A percentile compares a stretch with the other conserved stretches of the same genome.
phyloP scores from a whole-genome alignment of 2,329 filamentous ascomycete genomes.

The Colletotrichum sidae region DNA sequence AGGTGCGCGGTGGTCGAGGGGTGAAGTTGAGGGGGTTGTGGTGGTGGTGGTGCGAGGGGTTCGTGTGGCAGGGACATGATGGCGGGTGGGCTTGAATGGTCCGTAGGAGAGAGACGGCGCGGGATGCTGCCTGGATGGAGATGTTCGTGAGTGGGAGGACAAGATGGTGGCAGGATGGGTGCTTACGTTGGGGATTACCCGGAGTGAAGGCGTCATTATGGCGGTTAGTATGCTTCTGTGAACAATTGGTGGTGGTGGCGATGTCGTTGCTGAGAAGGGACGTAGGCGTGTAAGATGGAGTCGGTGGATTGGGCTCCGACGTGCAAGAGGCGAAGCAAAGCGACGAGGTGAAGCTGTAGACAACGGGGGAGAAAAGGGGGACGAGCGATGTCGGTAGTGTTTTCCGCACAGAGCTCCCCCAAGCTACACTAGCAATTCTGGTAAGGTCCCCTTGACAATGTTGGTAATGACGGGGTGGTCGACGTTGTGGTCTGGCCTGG shows the following conservation, averaged over 20 bases:
- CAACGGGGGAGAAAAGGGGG: background rate
- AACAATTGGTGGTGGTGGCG: background rate
- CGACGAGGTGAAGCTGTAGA: conserved; percentile 9
- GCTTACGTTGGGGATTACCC: conserved; percentile 44
- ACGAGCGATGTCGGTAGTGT: conserved; percentile 33
- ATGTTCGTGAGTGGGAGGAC: background rate
- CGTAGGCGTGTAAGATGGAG: background rate
- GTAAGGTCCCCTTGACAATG: conserved; percentile 16
- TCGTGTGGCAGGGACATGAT: conserved; percentile 91
- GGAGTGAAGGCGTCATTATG: conserved; percentile 40
- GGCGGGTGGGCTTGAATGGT: conserved; percentile 93
- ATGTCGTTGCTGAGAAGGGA: background rate
- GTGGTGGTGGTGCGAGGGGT: conserved; percentile 81
- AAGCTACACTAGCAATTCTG: background rate
- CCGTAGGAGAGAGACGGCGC: conserved; percentile 79
- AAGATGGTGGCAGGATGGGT: background rate
- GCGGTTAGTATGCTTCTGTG: background rate
- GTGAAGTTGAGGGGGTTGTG: conserved; percentile 69
- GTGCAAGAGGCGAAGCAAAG: conserved; percentile 7
- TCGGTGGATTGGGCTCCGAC: background rate
- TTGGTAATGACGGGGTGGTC: conserved; percentile 6
- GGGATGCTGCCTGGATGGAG: conserved; percentile 63
- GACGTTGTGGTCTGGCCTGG: conserved; percentile 1
- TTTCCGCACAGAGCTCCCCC: conserved; percentile 31
- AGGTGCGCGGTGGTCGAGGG: conserved; percentile 51